Evolutionary conservation across 306 rosid genomes (phyloP), one percentile per base, ranked within the genome.

Genomic region (Urtica urens): DNA sequence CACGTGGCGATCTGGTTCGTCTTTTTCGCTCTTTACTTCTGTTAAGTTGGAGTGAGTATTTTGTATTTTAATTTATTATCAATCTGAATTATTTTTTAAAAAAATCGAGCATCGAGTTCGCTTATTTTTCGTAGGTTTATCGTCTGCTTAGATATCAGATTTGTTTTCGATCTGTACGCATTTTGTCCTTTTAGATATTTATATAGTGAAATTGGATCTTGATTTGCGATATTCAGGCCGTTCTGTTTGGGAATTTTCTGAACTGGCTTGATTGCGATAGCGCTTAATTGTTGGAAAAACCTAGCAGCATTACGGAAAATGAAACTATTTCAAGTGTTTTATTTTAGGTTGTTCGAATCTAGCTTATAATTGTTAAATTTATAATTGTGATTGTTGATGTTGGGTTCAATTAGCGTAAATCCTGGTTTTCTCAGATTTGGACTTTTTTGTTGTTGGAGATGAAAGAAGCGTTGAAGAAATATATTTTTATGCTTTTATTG

Each of bases 1-100:
- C 96, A 79, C 80, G 92, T 70, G 90, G 72, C 83, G 96, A 86
- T 82, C 94, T 86, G 72, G 80, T 59, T 86, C 64, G 58, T 82
- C 67, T 61, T 62, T 73, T 62, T 72, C 83, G 49, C 57, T 35
- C 39, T 35, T 50, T 57, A 63, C 64, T 77, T 59, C 68, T 23
- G 71, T 86, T 68, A 34, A 63, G 61, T 72, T 71, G 66, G 81
- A 65, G 96, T 86, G 60, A 82, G 90, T 70, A 3, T 23, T 37
- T 62, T 43, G 23, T 23, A 19, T 53, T 49, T 46, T 27, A 29
- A n/a, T 49, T 59, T 19, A 29, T 48, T 59, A 23, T 22, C 13
- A 15, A 23, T 44, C 17, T 38, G 3, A 11, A 15, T 38, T 33
- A 6, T 21, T 25, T 53, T 54, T 13, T 33, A 31, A 17, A 7